phyloP scores from a whole-genome alignment of 176 grass and related monocot species.

The Eleusine indica region DNA sequence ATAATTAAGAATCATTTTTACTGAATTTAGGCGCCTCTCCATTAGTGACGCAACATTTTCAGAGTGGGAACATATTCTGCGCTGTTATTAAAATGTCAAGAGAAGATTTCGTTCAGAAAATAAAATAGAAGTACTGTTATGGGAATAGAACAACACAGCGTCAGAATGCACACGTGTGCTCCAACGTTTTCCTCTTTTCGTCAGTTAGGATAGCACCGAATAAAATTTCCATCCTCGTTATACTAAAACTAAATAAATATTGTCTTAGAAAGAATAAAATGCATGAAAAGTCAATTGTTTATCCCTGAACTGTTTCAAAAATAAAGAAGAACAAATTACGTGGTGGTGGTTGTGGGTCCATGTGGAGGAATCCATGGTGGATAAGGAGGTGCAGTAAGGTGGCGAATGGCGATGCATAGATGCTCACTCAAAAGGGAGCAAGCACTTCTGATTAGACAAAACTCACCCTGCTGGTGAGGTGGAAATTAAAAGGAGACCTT shows the following conservation, averaged over 20 bases:
- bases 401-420: conserved; percentile 49
- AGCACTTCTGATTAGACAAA: conserved; percentile 35
- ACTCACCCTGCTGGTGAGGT: conserved; percentile 27
- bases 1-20: neutral
- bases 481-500: conserved; percentile 34
- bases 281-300: neutral
- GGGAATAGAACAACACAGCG: conserved; percentile 18
- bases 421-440: conserved; percentile 57
- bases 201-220: conserved; percentile 26
- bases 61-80: conserved; percentile 41
- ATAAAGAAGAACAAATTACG: conserved; percentile 11
- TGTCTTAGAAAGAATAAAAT: neutral
- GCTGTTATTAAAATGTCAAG: conserved; percentile 20
- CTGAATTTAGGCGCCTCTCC: conserved; percentile 33
- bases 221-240: conserved; percentile 26
- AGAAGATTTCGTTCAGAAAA: conserved; percentile 14
- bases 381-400: conserved; percentile 52
- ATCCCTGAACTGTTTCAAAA: neutral
- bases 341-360: conserved; percentile 29
- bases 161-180: conserved; percentile 32
- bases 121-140: neutral
- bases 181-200: neutral
- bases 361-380: conserved; percentile 50
- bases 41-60: conserved; percentile 1
- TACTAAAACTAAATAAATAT: too few species aligned